Evolutionary conservation across 2,329 filamentous ascomycete genomes (phyloP).

Genomic region (Ceratocystiopsis minuta): DNA sequence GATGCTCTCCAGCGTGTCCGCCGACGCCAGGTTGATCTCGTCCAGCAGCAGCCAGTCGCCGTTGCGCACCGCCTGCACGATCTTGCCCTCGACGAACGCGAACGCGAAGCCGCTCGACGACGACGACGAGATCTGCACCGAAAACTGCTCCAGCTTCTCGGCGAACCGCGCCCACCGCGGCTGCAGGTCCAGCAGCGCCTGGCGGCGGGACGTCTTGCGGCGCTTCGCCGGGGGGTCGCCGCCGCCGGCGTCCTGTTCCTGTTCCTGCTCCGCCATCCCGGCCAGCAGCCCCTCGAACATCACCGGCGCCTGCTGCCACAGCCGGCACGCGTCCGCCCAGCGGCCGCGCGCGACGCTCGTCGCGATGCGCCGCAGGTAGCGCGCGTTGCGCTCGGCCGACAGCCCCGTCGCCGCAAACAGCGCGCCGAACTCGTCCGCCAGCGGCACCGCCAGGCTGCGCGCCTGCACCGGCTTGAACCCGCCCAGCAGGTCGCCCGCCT

Average conservation of each 20-base stretch:
- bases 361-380: slow-evolving; percentile 63
- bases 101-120: slow-evolving; percentile 52
- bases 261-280: slow-evolving; percentile 27
- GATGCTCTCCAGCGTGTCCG: slow-evolving; percentile 87
- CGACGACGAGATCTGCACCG: slow-evolving; percentile 52
- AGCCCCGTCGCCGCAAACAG: slow-evolving; percentile 75
- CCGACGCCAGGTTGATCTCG: slow-evolving; percentile 89
- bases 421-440: slow-evolving; percentile 88
- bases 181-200: slow-evolving; percentile 37
- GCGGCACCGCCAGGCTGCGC: slow-evolving; percentile 66
- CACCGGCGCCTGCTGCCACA: slow-evolving; percentile 78
- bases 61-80: slow-evolving; percentile 88
- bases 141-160: slow-evolving; percentile 56
- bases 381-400: slow-evolving; percentile 70
- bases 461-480: slow-evolving; percentile 94
- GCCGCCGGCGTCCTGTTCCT: neutral
- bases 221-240: slow-evolving; percentile 48
- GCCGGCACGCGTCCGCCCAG: slow-evolving; percentile 69
- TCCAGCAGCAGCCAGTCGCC: slow-evolving; percentile 95
- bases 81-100: slow-evolving; percentile 87
- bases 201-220: slow-evolving; percentile 45
- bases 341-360: slow-evolving; percentile 67
- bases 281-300: slow-evolving; percentile 62
- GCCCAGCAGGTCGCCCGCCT: slow-evolving; percentile 86
- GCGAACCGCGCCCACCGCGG: slow-evolving; percentile 69